Evolutionary conservation across 352 stramenopile species (phyloP).

Genomic region (Pythium sp.): DNA sequence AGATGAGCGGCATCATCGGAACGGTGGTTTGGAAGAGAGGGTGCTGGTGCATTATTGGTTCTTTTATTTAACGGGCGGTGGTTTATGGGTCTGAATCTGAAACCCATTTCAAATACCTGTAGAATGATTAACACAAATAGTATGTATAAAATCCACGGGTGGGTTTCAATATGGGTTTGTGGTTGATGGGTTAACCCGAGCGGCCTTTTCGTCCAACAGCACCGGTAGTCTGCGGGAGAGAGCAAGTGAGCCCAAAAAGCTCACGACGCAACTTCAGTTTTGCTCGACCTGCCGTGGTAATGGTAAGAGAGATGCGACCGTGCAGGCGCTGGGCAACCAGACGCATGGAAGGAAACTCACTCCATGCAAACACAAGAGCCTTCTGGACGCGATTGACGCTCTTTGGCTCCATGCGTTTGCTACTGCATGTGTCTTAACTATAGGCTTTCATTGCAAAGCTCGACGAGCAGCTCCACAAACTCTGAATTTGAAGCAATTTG

Average conservation of each 20-base stretch:
- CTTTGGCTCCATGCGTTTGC: no score
- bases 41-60: no score
- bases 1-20: neutral
- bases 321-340: no score
- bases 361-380: no score
- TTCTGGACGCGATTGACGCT: no score
- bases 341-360: no score
- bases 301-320: no score
- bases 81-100: neutral
- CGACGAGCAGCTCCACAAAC: no score
- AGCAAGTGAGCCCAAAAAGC: neutral
- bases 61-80: neutral
- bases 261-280: constrained; percentile 3
- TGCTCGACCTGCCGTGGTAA: neutral
- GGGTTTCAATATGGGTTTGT: neutral
- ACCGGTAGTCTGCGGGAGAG: neutral
- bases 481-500: no score
- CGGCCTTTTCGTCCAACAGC: neutral
- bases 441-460: no score
- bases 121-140: neutral
- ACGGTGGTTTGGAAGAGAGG: neutral
- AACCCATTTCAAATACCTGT: neutral
- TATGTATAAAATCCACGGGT: neutral
- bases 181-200: neutral
- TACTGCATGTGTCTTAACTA: no score